Conservation (phyloP, 805 yeast species). For the Wickerhamiella sorbophila region DNA sequence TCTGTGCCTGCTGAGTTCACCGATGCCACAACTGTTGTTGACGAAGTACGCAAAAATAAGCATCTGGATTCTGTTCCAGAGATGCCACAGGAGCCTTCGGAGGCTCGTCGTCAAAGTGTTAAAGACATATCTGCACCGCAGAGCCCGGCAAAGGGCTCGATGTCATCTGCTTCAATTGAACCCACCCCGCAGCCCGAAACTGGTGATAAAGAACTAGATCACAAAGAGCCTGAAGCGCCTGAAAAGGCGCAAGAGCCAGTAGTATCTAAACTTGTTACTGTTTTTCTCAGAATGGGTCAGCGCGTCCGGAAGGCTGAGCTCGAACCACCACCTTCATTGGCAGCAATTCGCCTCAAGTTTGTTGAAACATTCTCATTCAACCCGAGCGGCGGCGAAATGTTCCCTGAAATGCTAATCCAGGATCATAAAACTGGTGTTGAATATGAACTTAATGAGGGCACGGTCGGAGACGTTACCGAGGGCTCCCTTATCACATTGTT, state of each 20-base stretch:
- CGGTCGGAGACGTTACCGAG: constrained; percentile 40
- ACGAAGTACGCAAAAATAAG: background rate
- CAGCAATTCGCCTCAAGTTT: constrained; percentile 42
- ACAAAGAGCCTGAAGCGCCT: too few relatives aligned
- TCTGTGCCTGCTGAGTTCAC: constrained; percentile 15
- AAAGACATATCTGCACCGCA: background rate
- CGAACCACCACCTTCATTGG: constrained; percentile 14
- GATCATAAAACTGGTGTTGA: constrained; percentile 45
- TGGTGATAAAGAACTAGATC: too few relatives aligned
- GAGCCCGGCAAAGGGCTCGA: background rate
- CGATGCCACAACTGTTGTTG: constrained; percentile 10
- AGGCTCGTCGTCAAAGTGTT: background rate
- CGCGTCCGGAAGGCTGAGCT: constrained; percentile 14
- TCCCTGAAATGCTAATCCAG: constrained; percentile 66
- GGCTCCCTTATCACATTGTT: constrained; percentile 49
- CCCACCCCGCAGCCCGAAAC: background rate
- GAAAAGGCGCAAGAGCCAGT: background rate
- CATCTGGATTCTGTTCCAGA: background rate
- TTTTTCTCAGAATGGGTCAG: constrained; percentile 25
- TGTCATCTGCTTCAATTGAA: background rate
- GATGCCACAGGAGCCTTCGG: background rate
- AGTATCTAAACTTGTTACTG: constrained; percentile 5
- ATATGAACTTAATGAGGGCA: constrained; percentile 67
- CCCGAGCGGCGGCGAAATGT: constrained; percentile 45
- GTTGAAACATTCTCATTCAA: constrained; percentile 80